Conservation (phyloP, 805 yeast genomes). For the Saccharomycopsis sp. region DNA sequence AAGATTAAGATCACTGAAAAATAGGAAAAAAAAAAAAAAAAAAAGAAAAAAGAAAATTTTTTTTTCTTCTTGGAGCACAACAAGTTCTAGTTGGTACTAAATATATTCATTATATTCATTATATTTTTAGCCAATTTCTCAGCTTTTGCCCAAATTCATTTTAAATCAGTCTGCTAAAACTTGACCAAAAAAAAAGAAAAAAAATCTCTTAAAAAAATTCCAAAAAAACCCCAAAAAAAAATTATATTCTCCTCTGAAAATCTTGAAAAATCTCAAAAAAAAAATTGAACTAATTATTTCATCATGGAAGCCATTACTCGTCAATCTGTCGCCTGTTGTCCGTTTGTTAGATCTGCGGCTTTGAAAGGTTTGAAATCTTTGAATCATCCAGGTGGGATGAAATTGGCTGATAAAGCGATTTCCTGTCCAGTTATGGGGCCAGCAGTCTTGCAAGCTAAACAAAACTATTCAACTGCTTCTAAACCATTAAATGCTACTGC, state of each 20-base stretch:
- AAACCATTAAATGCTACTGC: conserved; percentile 28
- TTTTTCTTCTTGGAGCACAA: no score
- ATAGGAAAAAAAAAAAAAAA: no score
- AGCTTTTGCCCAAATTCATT: no score
- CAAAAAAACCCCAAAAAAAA: conserved; percentile 4
- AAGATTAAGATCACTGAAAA: no score
- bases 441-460: conserved; percentile 41
- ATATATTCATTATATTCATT: no score
- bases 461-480: conserved; percentile 29
- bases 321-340: conserved; percentile 74
- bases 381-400: conserved; percentile 27
- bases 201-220: conserved; percentile 5
- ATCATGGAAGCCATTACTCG: conserved; percentile 74
- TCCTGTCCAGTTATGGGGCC: conserved; percentile 90
- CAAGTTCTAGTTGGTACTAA: no score
- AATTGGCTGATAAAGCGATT: conserved; percentile 51
- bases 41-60: no score
- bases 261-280: conserved; percentile 4
- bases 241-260: neutral
- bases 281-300: neutral
- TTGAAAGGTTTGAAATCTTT: conserved; percentile 53
- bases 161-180: no score
- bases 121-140: no score
- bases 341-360: conserved; percentile 60
- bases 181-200: no score